Base-by-base conservation (phyloP, 2,329 filamentous ascomycete genomes). In the Helminthosporium solani region DNA sequence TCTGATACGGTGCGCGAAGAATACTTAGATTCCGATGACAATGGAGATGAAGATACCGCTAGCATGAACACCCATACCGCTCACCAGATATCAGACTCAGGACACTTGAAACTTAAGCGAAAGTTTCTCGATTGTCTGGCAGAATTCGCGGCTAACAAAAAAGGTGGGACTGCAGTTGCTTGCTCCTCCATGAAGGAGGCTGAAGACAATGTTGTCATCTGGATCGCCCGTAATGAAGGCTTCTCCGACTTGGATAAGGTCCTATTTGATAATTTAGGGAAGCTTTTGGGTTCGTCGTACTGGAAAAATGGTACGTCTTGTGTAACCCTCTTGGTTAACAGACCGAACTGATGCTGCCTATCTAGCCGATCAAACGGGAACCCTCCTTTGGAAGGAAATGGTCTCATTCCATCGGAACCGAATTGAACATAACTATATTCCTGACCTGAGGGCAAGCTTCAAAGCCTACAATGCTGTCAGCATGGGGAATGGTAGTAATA, bases 91-190 rank as follows among this genome's bases (percentile, higher is more conserved):
- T 43, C 54, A 19, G 47, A 53, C 48, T 59, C 56, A 19, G 52
- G 57, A 30, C 48, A 56, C 50, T 47, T 28, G 23, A 57, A 44
- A 47, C 51, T 60, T 8, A 58, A 60, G 41, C 28, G 46, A 44
- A 57, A 42, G 47, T 58, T 60, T 50, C 49, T 60, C 15, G 57
- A 60, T 42, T 55, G 54, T 53, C 44, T 60, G 40, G 57, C 53
- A 1, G 57, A 57, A 46, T 54, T 60, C 42, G 56, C 54, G 11
- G 49, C 46, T 7, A 60, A 58, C 41, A 57, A 55, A 52, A 57
- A 58, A 36, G 49, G 56, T 34, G 54, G 56, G 23, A 56, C 23
- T 30, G 41, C 54, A 43, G 56, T 60, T 50, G 44, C 55, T 25
- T 57, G 53, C 46, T 47, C 56, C 23, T 49, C 54, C 40, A 58